Base-by-base conservation (phyloP, 2,329 filamentous ascomycete species). In the Xylaria hypoxylon region DNA sequence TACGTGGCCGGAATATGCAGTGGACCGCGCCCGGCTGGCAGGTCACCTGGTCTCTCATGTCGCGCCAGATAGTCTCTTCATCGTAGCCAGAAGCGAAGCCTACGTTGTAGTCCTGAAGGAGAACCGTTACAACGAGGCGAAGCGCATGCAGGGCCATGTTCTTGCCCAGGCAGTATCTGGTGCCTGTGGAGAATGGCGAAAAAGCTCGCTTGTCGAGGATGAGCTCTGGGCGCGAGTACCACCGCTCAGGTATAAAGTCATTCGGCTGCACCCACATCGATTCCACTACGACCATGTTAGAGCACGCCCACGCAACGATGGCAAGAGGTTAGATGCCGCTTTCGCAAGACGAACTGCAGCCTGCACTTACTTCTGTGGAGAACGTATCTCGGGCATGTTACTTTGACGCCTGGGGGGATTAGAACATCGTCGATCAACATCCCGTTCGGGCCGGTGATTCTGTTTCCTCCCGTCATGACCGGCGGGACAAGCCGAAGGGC, bases 191-290 rank as follows among this genome's bases (percentile, higher is more conserved):
- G 63, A 72, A 72, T 3, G 71, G 71, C 10, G 52, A 45, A 42
- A 62, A 72, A 2, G 68, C 70, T 10, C 65, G 64, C 59, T 65
- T 68, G 51, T 73, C 66, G 5, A 28, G 48, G 50, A 72, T 64
- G 19, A 72, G 71, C 42, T 71, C 71, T 5, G 70, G 70, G 2
- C 59, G 65, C 22, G 67, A 69, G 59, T 69, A 66, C 70, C 71
- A 71, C 7, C 70, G 58, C 53, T 72, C 71, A 5, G 71, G 71
- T 42, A 72, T 67, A 42, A 72, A 72, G 2, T 70, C 70, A 24
- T 69, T 56, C 15, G 70, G 64, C 10, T 53, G 22, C 13, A 61
- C 52, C 52, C 67, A 72, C 22, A 68, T 56, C 5, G 65, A 68
- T 65, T 71, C 71, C 61, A 72, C 70, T 72, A 31, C 31, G 0